Percentiles rank a stretch among this genome's conserved stretches.
These are phyloP conservation scores for Exserohilum rostratum DNA, from an alignment of 2,329 filamentous ascomycete species.

Conservation along the genomic window DNA sequence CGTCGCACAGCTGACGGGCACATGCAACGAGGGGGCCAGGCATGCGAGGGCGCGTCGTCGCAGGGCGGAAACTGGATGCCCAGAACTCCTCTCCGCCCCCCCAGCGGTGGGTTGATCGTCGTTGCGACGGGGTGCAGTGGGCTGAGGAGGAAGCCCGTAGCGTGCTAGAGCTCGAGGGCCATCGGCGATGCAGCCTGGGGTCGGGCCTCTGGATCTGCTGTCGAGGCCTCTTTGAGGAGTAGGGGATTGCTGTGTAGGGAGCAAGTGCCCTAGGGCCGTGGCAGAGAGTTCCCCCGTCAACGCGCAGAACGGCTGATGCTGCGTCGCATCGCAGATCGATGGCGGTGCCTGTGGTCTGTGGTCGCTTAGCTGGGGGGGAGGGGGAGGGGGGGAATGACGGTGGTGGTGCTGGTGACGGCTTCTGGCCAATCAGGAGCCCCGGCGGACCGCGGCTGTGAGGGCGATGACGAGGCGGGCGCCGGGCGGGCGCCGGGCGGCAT, in stretches of 20 bases:
- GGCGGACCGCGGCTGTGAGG: background rate
- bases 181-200: conserved; percentile 9
- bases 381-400: background rate
- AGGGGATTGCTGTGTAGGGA: too few relatives aligned
- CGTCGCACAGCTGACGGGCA: background rate
- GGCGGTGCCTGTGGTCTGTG: background rate
- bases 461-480: background rate
- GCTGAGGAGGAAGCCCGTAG: background rate
- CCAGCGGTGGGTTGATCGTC: conserved; percentile 4
- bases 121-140: background rate
- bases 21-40: background rate
- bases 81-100: conserved; percentile 22
- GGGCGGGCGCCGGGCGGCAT: background rate
- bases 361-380: background rate
- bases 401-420: background rate
- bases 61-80: conserved; percentile 12
- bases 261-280: background rate
- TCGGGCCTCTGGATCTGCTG: background rate
- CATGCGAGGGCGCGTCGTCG: background rate
- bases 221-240: too few relatives aligned
- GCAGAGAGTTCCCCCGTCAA: background rate
- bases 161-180: background rate
- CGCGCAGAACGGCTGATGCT: conserved; percentile 8
- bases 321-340: conserved; percentile 25
- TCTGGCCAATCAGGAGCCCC: background rate